These are phyloP conservation scores for Ilex asprella DNA, from an alignment of 257 asterid species.

Conservation along the genomic window DNA sequence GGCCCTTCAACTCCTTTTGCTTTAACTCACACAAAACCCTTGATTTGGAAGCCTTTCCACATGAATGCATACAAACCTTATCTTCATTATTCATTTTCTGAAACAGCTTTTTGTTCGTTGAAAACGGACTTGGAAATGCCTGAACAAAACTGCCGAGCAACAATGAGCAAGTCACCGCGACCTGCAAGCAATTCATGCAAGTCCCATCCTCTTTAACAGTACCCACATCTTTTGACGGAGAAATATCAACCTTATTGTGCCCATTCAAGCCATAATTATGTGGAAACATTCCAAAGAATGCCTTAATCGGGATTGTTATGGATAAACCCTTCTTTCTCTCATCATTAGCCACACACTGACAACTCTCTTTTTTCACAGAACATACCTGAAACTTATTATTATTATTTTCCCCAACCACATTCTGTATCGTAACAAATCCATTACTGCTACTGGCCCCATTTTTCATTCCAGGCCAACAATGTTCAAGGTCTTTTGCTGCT, in stretches of 20 bases:
- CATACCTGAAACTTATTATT: background rate
- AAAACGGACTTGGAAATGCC: constrained; percentile 60
- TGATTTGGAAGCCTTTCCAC: constrained; percentile 11
- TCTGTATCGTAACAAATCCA: constrained; percentile 25
- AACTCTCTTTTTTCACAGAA: constrained; percentile 1
- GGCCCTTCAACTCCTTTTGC: constrained; percentile 26
- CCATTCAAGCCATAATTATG: constrained; percentile 42
- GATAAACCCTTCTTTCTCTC: constrained; percentile 40
- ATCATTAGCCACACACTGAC: constrained; percentile 27
- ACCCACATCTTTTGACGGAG: too few species aligned
- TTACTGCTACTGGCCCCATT: constrained; percentile 15
- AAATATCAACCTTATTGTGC: constrained; percentile 18
- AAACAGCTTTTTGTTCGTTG: constrained; percentile 43
- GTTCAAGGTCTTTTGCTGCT: constrained; percentile 71
- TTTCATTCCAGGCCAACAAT: constrained; percentile 54
- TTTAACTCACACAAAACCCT: constrained; percentile 21
- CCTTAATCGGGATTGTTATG: constrained; percentile 41
- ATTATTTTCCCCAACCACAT: constrained; percentile 27
- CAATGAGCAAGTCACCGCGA: constrained; percentile 56
- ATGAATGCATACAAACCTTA: constrained; percentile 17
- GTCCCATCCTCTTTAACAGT: constrained; percentile 34
- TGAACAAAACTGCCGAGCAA: constrained; percentile 64
- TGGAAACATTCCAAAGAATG: constrained; percentile 49
- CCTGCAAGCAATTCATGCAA: constrained; percentile 53
- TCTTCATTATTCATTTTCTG: constrained; percentile 34